Evolutionary conservation across 2,329 filamentous ascomycete genomes (phyloP).

Genomic region (Colletotrichum sp.): DNA sequence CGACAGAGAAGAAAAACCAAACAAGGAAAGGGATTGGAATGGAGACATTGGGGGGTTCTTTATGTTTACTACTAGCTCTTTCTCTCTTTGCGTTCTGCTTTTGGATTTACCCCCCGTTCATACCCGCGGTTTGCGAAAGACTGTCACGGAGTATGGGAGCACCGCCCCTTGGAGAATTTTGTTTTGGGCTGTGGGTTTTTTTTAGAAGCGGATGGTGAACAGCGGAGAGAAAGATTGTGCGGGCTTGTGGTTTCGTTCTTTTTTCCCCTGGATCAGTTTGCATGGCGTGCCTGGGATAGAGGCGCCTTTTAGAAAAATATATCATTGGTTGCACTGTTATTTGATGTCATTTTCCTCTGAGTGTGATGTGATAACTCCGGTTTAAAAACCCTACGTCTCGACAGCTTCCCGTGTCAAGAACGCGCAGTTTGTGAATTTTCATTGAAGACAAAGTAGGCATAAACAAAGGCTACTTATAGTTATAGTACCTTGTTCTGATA

Average conservation of each 20-base stretch:
- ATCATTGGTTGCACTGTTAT: background rate
- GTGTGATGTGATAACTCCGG: background rate
- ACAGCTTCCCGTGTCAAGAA: background rate
- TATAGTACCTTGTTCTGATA: background rate
- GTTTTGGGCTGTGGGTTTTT: background rate
- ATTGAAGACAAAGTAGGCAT: background rate
- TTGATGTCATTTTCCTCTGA: background rate
- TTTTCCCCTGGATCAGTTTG: background rate
- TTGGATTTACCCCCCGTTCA: background rate
- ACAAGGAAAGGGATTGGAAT: background rate
- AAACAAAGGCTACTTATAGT: background rate
- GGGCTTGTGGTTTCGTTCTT: background rate
- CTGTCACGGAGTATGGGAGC: background rate
- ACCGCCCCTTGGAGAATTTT: background rate
- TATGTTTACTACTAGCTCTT: background rate
- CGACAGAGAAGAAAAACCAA: background rate
- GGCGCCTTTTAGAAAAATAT: background rate
- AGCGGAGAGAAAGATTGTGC: background rate
- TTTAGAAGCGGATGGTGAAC: background rate
- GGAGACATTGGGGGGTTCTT: background rate
- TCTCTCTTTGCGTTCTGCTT: background rate
- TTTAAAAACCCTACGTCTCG: background rate
- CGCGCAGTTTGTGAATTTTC: rapidly evolving
- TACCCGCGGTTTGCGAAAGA: background rate
- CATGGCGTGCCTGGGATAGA: background rate